Evolutionary conservation across 108 stramenopile species (phyloP), one percentile per base, ranked within the genome.

Genomic region (Aurantiochytrium sp.): DNA sequence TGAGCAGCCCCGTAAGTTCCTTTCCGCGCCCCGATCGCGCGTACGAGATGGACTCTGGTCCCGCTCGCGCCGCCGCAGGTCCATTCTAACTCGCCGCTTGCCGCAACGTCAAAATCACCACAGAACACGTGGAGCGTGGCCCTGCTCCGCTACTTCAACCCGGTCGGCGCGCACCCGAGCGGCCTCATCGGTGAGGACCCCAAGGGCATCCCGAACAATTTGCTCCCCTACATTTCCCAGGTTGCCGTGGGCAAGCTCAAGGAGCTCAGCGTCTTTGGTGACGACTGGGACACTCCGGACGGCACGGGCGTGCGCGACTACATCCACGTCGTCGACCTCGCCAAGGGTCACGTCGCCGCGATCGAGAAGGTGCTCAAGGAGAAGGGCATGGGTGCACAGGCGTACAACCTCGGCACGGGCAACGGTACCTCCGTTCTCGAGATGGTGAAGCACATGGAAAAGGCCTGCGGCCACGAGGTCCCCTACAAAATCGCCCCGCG

Each of bases 291-390:
- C 55, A 98, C 98, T 24, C 92, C 91, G 37, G 99, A 99, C 88
- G 99, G 99, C 17, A 99, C 99, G 0, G 99, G 97, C 4, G 96
- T 98, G 10, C 93, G 99, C 37, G 99, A 99, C 93, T 99, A 98
- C 92, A 91, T 99, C 42, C 99, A 99, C 88, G 99, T 99, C 3
- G 95, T 98, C 94, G 99, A 99, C 91, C 91, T 98, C 81, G 98
- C 97, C 1, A 94, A 95, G 54, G 98, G 97, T 0, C 98, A 99
- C 89, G 91, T 97, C n/a, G 91, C 94, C 6, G 98, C 98, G 19
- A 94, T 99, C 41, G 88, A 93, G 37, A 95, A 96, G 87, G 90
- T 96, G 87, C 87, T 95, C 87, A 69, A 85, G 10, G 91, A 92
- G 27, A 87, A 91, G 22, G 88, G 69, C 12, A 88, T 92, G 32